phyloP scores from a whole-genome alignment of 805 yeast species.

The Zygoascus ofunaensis region DNA sequence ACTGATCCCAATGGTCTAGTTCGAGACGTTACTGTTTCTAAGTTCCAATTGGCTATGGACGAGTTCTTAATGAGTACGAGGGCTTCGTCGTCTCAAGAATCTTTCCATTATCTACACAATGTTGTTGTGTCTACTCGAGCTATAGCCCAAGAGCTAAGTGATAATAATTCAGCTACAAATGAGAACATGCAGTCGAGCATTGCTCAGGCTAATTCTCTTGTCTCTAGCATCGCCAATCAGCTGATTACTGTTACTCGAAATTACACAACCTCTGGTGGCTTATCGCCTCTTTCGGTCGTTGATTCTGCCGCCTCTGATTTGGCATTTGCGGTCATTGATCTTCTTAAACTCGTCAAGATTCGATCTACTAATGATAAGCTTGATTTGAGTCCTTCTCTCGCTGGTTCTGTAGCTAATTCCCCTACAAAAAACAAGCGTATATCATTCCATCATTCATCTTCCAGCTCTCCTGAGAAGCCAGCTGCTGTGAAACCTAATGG shows the following conservation, averaged over 20 bases:
- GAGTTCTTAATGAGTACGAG: slow-evolving; percentile 28
- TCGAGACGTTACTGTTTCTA: slow-evolving; percentile 18
- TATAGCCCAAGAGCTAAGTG: slow-evolving; percentile 22
- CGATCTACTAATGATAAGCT: slow-evolving; percentile 9
- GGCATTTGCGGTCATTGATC: slow-evolving; percentile 45
- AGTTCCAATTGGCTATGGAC: slow-evolving; percentile 27
- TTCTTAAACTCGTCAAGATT: slow-evolving; percentile 25
- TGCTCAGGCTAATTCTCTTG: slow-evolving; percentile 29
- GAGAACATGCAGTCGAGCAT: slow-evolving; percentile 13
- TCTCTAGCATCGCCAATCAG: slow-evolving; percentile 63
- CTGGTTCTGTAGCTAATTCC: neutral
- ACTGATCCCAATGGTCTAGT: slow-evolving; percentile 23
- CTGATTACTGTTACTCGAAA: slow-evolving; percentile 71
- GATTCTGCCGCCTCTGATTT: slow-evolving; percentile 72
- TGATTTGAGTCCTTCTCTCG: neutral
- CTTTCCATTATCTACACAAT: slow-evolving; percentile 27
- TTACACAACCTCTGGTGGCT: slow-evolving; percentile 50
- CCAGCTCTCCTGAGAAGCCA: neutral
- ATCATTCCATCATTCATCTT: neutral
- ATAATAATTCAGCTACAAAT: slow-evolving; percentile 10
- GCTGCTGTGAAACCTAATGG: neutral
- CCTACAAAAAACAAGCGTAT: neutral
- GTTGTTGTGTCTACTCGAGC: slow-evolving; percentile 27
- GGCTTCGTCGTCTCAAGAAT: slow-evolving; percentile 13
- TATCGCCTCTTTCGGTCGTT: slow-evolving; percentile 61